phyloP scores from a whole-genome alignment of 805 yeast species.

The Sugiyamaella mastotermitis region DNA sequence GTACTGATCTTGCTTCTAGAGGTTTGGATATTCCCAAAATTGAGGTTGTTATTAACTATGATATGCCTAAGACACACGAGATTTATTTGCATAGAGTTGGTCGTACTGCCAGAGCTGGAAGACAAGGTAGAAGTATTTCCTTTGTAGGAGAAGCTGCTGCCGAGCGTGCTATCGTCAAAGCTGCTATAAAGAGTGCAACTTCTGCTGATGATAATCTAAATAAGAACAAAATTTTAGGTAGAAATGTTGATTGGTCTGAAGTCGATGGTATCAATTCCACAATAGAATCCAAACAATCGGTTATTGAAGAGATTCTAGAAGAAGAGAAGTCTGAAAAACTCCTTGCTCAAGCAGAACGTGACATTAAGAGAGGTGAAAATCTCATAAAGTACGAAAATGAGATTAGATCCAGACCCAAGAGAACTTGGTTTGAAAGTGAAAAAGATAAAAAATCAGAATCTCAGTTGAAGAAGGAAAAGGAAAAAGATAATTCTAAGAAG shows the following conservation, averaged over 20 bases:
- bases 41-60: conserved; percentile 89
- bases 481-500: conserved; percentile 46
- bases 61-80: conserved; percentile 91
- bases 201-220: conserved; percentile 33
- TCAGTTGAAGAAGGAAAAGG: conserved; percentile 13
- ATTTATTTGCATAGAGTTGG: conserved; percentile 96
- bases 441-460: conserved; percentile 37
- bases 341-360: conserved; percentile 83
- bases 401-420: conserved; percentile 81
- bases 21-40: conserved; percentile 99
- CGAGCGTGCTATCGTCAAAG: conserved; percentile 87
- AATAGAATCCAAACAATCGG: conserved; percentile 52
- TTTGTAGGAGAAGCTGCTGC: conserved; percentile 88
- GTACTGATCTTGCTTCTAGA: conserved; percentile 98
- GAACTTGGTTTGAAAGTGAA: conserved; percentile 90
- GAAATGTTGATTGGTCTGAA: conserved; percentile 85
- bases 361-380: conserved; percentile 79
- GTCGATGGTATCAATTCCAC: conserved; percentile 62
- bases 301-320: conserved; percentile 67
- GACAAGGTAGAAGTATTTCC: conserved; percentile 89
- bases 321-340: conserved; percentile 91
- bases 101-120: conserved; percentile 98
- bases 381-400: conserved; percentile 73
- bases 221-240: conserved; percentile 55
- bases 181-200: conserved; percentile 68